Evolutionary conservation across 441 rosid genomes (phyloP), one percentile per base, ranked within the genome.

Genomic region (Arabidopsis hybrid): DNA sequence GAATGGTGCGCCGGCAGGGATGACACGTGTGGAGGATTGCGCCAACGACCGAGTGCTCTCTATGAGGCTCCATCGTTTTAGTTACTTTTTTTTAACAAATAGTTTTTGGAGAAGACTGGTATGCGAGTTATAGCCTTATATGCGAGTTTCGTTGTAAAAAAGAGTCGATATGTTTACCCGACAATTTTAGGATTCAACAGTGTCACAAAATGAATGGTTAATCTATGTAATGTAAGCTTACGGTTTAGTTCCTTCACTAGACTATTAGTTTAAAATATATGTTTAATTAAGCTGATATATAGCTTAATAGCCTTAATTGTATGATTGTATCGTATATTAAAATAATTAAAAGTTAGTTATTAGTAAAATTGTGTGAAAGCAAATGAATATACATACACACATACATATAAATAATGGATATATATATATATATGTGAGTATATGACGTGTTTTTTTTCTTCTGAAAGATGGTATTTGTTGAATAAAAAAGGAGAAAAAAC

Each of bases 1-100:
- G 71, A 65, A 69, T 2, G 16, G 80, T 74, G 2, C 85, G 85
- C n/a, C 82, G 86, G 14, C 81, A 59, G 3, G 81, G 80, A 36
- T 78, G 63, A 39, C 75, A 61, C 14, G 77, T 76, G 86, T 86
- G 83, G 35, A 89, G 86, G 17, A 71, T 77, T 56, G 77, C 68
- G 55, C 60, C 61, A 67, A 8, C 74, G 74, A 53, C 12, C 36
- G 66, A 49, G 9, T 67, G 67, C 5, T 21, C 18, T 51, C 14
- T 38, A 0, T 50, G 45, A 35, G 49, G 63, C 1, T 65, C 49
- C 66, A 21, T 77, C 45, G 39, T 50, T 21, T 21, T 21, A 21
- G 51, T 36, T 39, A 8, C 8, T 45, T 7, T 0, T 4, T 21
- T 21, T 21, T 0, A n/a, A 21, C 26, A 21, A 21, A 21, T 21